These are phyloP conservation scores for Solanum dulcamara DNA, from an alignment of 257 asterid genomes.

Conservation along the genomic window DNA sequence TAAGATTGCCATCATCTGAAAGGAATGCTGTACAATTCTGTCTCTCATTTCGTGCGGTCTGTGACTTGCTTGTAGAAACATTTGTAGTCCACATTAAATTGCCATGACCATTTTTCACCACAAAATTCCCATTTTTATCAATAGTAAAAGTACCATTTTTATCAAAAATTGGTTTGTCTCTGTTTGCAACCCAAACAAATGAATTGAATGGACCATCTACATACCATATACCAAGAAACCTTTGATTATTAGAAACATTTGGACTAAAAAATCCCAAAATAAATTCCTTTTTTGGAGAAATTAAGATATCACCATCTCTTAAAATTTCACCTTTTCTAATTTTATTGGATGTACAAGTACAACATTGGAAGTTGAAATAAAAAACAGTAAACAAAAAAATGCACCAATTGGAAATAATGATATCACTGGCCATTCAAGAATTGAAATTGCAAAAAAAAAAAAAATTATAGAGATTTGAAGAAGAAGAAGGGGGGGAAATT, in stretches of 20 bases:
- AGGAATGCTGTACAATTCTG: conserved; percentile 26
- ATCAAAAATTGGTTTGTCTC: conserved; percentile 40
- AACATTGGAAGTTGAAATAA: conserved; percentile 2
- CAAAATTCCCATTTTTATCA: conserved; percentile 26
- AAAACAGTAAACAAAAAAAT: background rate
- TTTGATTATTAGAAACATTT: conserved; percentile 18
- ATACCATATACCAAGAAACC: conserved; percentile 70
- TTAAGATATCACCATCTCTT: conserved; percentile 36
- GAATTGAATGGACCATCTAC: conserved; percentile 10
- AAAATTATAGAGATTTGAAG: background rate
- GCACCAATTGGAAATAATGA: background rate
- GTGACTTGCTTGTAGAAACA: no score
- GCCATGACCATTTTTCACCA: conserved; percentile 17
- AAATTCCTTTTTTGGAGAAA: conserved; percentile 33
- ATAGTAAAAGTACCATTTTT: conserved; percentile 29
- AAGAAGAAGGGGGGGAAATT: background rate
- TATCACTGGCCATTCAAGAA: background rate
- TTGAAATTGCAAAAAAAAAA: background rate
- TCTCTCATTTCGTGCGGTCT: no score
- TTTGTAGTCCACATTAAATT: conserved; percentile 34
- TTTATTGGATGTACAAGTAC: conserved; percentile 10
- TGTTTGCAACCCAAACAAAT: conserved; percentile 73
- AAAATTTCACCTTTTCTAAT: conserved; percentile 21
- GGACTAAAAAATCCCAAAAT: conserved; percentile 67
- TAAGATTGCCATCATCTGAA: conserved; percentile 38